These are phyloP conservation scores for Apiospora hydei DNA, from an alignment of 2,329 filamentous ascomycete genomes.

Conservation along the genomic window DNA sequence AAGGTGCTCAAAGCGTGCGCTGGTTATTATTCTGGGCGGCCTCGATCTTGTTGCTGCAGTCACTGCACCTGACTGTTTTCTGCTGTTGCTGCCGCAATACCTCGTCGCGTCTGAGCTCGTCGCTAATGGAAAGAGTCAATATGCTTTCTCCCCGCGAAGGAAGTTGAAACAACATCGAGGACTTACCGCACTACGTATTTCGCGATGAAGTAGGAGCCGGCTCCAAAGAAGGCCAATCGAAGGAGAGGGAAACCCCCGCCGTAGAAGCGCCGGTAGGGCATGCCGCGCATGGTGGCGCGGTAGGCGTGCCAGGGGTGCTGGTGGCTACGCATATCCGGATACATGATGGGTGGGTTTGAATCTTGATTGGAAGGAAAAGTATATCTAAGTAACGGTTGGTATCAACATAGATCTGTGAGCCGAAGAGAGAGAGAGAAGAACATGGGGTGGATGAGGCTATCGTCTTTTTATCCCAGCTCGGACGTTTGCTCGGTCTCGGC, in stretches of 20 bases:
- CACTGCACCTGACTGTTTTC: not conserved
- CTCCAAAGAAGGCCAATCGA: constrained; percentile 6
- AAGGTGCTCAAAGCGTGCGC: not conserved
- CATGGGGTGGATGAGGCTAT: not conserved
- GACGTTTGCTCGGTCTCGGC: not conserved
- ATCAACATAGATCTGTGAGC: too few relatives aligned
- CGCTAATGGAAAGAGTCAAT: not conserved
- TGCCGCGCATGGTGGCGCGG: not conserved
- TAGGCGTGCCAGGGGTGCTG: constrained; percentile 2
- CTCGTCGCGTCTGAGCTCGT: not conserved
- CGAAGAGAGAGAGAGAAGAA: too few relatives aligned
- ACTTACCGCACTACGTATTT: constrained; percentile 13
- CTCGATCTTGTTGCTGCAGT: not conserved
- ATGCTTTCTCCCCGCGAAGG: not conserved
- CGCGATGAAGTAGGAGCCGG: constrained; percentile 10
- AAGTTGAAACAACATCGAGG: not conserved
- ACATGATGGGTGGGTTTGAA: not conserved
- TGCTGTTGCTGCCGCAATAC: not conserved
- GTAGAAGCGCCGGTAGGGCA: constrained; percentile 7
- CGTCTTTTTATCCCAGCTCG: not conserved
- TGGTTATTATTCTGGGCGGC: not conserved
- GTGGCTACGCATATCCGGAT: not conserved
- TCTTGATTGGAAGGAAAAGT: not conserved
- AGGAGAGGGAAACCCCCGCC: not conserved
- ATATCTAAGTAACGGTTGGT: too few relatives aligned